Percentiles rank a stretch among this genome's conserved stretches.
phyloP scores from a whole-genome alignment of 176 grass and related monocot genomes.

The Poa annua region DNA sequence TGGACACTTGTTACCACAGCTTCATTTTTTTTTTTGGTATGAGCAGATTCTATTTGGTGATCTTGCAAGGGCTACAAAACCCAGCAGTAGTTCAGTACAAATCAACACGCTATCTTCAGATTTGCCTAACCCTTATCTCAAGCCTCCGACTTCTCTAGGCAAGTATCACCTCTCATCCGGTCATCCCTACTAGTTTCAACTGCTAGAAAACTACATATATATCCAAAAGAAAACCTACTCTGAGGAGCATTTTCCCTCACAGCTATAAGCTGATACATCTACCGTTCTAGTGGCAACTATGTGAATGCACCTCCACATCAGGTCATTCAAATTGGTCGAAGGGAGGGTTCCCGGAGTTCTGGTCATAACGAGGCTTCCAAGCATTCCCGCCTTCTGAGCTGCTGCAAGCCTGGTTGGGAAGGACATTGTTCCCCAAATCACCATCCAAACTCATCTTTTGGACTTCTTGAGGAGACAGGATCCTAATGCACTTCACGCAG shows the following conservation, averaged over 20 bases:
- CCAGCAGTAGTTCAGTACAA: slow-evolving; percentile 22
- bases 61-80: slow-evolving; percentile 29
- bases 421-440: slow-evolving; percentile 76
- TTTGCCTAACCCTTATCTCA: slow-evolving; percentile 20
- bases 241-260: slow-evolving; percentile 35
- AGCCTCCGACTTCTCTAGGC: slow-evolving; percentile 1
- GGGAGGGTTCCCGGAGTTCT: slow-evolving; percentile 68
- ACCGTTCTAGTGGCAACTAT: slow-evolving; percentile 22
- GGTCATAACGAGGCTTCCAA: slow-evolving; percentile 76
- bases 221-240: slow-evolving; percentile 41
- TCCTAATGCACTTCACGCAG: slow-evolving; percentile 90
- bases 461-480: slow-evolving; percentile 96
- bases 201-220: slow-evolving; percentile 50
- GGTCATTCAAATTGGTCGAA: slow-evolving; percentile 81
- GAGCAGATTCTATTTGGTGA: slow-evolving; percentile 25
- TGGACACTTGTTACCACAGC: background rate
- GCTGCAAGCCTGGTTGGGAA: slow-evolving; percentile 84
- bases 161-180: slow-evolving; percentile 31
- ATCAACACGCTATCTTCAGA: slow-evolving; percentile 31
- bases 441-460: slow-evolving; percentile 95
- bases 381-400: slow-evolving; percentile 81
- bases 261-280: slow-evolving; percentile 38
- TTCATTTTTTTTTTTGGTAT: background rate
- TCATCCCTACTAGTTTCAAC: slow-evolving; percentile 35
- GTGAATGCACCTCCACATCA: slow-evolving; percentile 28